Conservation (phyloP, 768 basidiomycete species). For the Cystobasidium onofrii region DNA sequence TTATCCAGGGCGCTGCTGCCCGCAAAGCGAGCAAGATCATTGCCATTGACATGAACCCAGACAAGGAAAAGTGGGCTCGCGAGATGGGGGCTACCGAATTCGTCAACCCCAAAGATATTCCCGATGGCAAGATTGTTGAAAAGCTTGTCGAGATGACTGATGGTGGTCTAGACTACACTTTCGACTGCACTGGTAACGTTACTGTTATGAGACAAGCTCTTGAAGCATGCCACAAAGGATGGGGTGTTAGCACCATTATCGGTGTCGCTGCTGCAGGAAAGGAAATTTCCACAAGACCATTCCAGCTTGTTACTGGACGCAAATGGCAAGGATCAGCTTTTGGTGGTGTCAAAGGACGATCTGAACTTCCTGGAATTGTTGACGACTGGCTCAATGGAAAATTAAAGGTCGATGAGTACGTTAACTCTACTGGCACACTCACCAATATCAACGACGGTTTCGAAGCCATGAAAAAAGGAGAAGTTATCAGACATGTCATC, state of each 20-base stretch:
- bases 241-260: conserved; percentile 81
- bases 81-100: conserved; percentile 95
- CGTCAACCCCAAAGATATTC: conserved; percentile 67
- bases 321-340: conserved; percentile 93
- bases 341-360: conserved; percentile 72
- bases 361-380: conserved; percentile 31
- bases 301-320: conserved; percentile 71
- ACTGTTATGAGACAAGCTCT: conserved; percentile 55
- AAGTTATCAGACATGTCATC: conserved; percentile 81
- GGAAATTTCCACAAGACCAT: conserved; percentile 82
- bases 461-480: conserved; percentile 54
- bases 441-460: conserved; percentile 85
- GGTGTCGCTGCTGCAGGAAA: conserved; percentile 96
- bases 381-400: conserved; percentile 71
- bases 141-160: conserved; percentile 85
- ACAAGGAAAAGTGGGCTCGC: conserved; percentile 76
- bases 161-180: conserved; percentile 93
- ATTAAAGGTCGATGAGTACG: conserved; percentile 86
- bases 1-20: conserved; percentile 66
- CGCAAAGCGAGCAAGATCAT: conserved; percentile 82
- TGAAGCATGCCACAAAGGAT: conserved; percentile 99
- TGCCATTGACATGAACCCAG: conserved; percentile 79
- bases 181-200: conserved; percentile 89
- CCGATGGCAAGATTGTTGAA: conserved; percentile 79
- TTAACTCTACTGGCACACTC: conserved; percentile 80